Evolutionary conservation across 2,329 filamentous ascomycete species (phyloP).

Genomic region (Colletotrichum aenigma): DNA sequence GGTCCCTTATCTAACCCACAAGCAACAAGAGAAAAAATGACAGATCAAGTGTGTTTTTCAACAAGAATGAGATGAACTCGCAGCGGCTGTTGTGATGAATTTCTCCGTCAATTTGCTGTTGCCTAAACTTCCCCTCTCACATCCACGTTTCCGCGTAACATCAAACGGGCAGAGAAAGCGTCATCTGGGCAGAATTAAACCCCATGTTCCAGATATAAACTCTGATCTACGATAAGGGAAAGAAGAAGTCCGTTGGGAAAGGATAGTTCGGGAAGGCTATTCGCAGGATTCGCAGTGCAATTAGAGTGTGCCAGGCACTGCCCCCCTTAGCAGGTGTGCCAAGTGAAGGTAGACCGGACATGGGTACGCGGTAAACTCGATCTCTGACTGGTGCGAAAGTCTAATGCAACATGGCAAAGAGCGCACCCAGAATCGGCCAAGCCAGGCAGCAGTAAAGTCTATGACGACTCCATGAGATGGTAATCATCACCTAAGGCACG

Average conservation of each 20-base stretch:
- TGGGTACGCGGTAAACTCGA: not conserved
- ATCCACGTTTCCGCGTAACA: not conserved
- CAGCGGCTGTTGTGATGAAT: not conserved
- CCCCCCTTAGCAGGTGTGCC: not conserved
- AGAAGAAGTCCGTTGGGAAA: not conserved
- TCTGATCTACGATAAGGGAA: not conserved
- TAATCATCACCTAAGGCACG: not conserved
- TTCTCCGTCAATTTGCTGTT: not conserved
- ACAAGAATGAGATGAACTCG: not conserved
- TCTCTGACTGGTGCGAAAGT: not conserved
- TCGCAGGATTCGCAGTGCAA: not conserved
- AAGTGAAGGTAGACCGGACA: not conserved
- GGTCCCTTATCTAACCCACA: not conserved
- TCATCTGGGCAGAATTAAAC: not conserved
- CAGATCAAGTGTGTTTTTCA: not conserved
- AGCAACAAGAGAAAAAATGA: not conserved
- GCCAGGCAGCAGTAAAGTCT: not conserved
- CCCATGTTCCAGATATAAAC: not conserved
- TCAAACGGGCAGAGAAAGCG: not conserved
- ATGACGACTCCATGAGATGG: conserved; percentile 2
- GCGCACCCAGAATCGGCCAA: not conserved
- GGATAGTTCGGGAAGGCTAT: not conserved
- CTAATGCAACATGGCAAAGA: not conserved
- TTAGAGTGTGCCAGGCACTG: not conserved
- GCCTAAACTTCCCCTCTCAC: not conserved